Conservation (phyloP, 179 eudicot species). For the Pouteria campechiana region DNA sequence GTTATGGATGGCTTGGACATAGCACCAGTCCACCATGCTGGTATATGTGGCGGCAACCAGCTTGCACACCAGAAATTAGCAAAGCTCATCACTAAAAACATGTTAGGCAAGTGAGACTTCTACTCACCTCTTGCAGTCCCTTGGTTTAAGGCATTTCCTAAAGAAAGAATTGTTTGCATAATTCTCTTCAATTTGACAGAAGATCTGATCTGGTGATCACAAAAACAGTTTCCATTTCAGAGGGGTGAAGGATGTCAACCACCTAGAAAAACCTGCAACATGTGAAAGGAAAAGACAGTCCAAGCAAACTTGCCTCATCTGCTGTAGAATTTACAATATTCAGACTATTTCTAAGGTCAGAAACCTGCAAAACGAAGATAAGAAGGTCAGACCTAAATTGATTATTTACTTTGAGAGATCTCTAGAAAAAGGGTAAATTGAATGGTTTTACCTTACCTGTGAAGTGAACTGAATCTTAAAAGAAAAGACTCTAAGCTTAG, state of each 20-base stretch:
- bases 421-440: too few species aligned
- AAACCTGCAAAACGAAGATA: constrained; percentile 33
- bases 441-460: constrained; percentile 39
- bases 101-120: constrained; percentile 1
- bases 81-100: too few species aligned
- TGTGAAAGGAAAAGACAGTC: background rate
- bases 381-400: background rate
- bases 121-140: constrained; percentile 91
- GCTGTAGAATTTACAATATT: constrained; percentile 54
- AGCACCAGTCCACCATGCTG: too few species aligned
- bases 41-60: too few species aligned
- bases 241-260: background rate
- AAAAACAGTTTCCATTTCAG: constrained; percentile 1
- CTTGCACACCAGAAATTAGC: too few species aligned
- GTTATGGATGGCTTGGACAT: too few species aligned
- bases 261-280: background rate
- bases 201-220: constrained; percentile 51
- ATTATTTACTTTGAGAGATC: too few species aligned
- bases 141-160: constrained; percentile 90
- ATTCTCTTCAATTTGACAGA: constrained; percentile 67
- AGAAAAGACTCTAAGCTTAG: constrained; percentile 78
- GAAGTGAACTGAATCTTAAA: constrained; percentile 76
- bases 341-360: constrained; percentile 62
- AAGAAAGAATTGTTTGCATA: constrained; percentile 81
- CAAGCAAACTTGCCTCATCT: constrained; percentile 52